A percentile compares a stretch with the other conserved stretches of the same genome.
Conservation (phyloP, 2,329 filamentous ascomycete genomes). For the Amauroascus verrucosus region DNA sequence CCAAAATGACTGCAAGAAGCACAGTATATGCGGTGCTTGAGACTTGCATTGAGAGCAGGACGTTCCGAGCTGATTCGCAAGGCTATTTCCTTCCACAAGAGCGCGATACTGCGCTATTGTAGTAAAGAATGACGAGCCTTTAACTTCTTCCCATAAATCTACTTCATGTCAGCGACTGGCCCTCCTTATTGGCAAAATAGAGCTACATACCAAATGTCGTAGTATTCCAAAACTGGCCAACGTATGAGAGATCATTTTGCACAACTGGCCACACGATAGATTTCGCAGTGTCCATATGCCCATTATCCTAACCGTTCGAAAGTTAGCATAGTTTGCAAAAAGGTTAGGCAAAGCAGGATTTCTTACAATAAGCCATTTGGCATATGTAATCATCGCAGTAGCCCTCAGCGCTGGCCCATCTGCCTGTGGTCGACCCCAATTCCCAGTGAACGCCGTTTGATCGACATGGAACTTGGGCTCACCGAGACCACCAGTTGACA, state of each 20-base stretch:
- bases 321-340: not conserved
- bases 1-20: constrained; percentile 68
- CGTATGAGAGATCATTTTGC: constrained; percentile 62
- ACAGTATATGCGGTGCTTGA: constrained; percentile 60
- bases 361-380: constrained; percentile 55
- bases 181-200: not conserved
- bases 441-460: constrained; percentile 50
- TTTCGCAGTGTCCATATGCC: constrained; percentile 41
- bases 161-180: constrained; percentile 7
- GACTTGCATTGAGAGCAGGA: constrained; percentile 50
- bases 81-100: constrained; percentile 46
- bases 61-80: constrained; percentile 55
- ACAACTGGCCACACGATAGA: constrained; percentile 61
- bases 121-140: constrained; percentile 69
- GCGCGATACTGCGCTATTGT: constrained; percentile 57
- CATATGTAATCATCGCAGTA: constrained; percentile 29
- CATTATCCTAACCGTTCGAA: constrained; percentile 37
- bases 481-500: constrained; percentile 46
- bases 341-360: not conserved
- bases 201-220: constrained; percentile 42
- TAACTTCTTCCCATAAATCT: constrained; percentile 70
- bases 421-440: constrained; percentile 66
- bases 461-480: constrained; percentile 65
- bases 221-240: constrained; percentile 59
- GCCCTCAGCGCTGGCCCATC: constrained; percentile 29